These are phyloP conservation scores for Colletotrichum gloeosporioides DNA, from an alignment of 2,329 filamentous ascomycete genomes.

Conservation along the genomic window DNA sequence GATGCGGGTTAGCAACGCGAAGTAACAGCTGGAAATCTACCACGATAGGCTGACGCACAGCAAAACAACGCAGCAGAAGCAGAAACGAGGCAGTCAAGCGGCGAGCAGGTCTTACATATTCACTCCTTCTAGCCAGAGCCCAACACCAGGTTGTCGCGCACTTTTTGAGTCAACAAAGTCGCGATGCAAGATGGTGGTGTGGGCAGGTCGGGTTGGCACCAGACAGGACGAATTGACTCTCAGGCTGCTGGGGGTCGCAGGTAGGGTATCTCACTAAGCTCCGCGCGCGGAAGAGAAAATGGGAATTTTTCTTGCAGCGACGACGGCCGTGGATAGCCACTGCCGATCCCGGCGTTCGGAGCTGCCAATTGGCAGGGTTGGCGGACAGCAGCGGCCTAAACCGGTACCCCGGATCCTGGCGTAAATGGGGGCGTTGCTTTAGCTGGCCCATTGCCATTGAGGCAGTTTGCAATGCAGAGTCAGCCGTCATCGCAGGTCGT, in stretches of 20 bases:
- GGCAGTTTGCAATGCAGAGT: background rate
- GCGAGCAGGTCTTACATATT: background rate
- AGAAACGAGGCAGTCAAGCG: background rate
- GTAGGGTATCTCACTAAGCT: constrained; percentile 8
- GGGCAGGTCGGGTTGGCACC: background rate
- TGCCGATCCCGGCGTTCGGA: constrained; percentile 21
- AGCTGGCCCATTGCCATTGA: background rate
- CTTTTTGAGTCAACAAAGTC: background rate
- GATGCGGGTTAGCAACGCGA: constrained; percentile 26
- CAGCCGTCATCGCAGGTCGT: background rate
- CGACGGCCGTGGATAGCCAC: constrained; percentile 18
- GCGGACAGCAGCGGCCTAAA: constrained; percentile 10
- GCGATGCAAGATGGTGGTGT: background rate
- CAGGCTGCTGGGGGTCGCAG: background rate
- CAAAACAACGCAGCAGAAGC: background rate
- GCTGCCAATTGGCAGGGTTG: constrained; percentile 10
- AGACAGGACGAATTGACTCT: background rate
- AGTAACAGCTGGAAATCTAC: background rate
- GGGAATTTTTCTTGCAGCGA: constrained; percentile 16
- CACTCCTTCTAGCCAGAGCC: background rate
- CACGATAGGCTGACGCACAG: background rate
- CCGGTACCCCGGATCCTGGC: constrained; percentile 16
- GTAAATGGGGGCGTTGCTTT: background rate
- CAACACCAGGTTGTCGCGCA: background rate
- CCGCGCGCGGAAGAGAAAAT: constrained; percentile 21